Conservation (phyloP, 495 filamentous ascomycete species). For the Melanomma pulvis-pyrius region DNA sequence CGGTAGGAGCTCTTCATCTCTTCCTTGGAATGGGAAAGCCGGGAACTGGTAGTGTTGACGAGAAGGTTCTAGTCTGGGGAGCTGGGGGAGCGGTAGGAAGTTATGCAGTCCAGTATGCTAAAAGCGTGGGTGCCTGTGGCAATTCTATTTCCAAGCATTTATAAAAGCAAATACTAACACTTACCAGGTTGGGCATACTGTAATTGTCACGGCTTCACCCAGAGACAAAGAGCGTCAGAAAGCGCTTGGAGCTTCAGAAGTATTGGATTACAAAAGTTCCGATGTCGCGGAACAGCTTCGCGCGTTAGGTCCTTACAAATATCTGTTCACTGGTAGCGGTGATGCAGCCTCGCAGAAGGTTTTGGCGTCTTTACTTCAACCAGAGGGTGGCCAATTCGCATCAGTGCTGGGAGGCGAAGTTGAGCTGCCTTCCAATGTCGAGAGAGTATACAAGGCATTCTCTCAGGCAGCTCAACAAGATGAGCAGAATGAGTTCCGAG, state of each 20-base stretch:
- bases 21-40: constrained; percentile 36
- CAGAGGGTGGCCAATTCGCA: constrained; percentile 31
- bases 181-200: constrained; percentile 36
- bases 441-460: constrained; percentile 31
- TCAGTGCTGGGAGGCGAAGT: constrained; percentile 30
- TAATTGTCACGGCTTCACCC: constrained; percentile 35
- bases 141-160: constrained; percentile 1
- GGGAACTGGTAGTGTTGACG: constrained; percentile 16
- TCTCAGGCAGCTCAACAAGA: constrained; percentile 29
- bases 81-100: constrained; percentile 32
- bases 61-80: constrained; percentile 34
- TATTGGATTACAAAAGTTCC: constrained; percentile 36
- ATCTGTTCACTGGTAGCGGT: constrained; percentile 34
- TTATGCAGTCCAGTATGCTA: constrained; percentile 34
- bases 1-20: constrained; percentile 31
- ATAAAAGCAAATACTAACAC: constrained; percentile 14
- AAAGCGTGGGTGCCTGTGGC: constrained; percentile 26
- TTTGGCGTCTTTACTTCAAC: constrained; percentile 27
- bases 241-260: constrained; percentile 32
- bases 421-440: constrained; percentile 32
- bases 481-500: constrained; percentile 19
- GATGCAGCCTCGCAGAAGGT: constrained; percentile 30
- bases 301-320: constrained; percentile 31
- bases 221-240: constrained; percentile 31
- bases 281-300: constrained; percentile 27